Conservation (phyloP, 2,329 filamentous ascomycete genomes). For the Trichoderma afroharzianum region DNA sequence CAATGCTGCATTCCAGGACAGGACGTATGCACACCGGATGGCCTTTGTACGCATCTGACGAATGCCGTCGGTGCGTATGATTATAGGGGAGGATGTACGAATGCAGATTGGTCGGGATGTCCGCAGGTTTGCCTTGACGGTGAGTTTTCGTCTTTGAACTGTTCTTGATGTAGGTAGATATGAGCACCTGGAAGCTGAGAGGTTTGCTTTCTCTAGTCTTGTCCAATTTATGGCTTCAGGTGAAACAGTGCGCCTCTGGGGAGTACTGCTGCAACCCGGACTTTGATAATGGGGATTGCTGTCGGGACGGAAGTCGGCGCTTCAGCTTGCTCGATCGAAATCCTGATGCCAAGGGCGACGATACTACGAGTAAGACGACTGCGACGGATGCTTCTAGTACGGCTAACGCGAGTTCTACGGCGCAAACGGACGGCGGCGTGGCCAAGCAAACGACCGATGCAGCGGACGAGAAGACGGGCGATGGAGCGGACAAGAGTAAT, state of each 20-base stretch:
- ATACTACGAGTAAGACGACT: neutral
- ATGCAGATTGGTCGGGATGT: slow-evolving; percentile 8
- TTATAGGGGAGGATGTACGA: neutral
- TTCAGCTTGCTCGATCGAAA: neutral
- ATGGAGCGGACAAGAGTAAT: neutral
- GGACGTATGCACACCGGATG: neutral
- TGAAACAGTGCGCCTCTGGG: slow-evolving; percentile 1
- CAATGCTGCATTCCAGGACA: neutral
- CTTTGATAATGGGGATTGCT: slow-evolving; percentile 7
- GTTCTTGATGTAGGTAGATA: neutral
- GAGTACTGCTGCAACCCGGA: slow-evolving; percentile 15
- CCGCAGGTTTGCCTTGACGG: neutral
- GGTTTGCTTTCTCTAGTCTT: neutral
- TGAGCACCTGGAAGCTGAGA: neutral
- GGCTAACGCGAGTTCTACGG: neutral
- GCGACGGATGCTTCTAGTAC: neutral
- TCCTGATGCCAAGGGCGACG: neutral
- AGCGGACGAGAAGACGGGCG: neutral
- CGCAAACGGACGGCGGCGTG: neutral
- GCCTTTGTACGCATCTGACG: neutral
- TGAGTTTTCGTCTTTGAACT: neutral
- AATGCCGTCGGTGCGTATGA: neutral
- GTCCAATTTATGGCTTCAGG: neutral
- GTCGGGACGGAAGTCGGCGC: neutral
- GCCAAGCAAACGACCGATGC: neutral